phyloP scores from a whole-genome alignment of 2,329 filamentous ascomycete species.

The Parascedosporium putredinis region DNA sequence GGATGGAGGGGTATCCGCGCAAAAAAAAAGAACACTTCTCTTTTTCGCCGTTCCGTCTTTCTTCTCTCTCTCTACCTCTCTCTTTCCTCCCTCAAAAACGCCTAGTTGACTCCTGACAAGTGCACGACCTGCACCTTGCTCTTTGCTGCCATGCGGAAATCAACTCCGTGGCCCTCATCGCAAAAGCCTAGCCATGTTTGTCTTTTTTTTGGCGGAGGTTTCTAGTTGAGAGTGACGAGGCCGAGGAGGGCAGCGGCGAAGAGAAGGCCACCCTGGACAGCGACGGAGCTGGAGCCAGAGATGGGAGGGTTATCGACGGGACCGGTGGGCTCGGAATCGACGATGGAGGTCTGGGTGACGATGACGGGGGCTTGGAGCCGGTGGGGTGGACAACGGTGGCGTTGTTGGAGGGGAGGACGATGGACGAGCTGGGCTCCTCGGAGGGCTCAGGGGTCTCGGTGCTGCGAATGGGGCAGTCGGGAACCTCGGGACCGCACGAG shows the following conservation, averaged over 20 bases:
- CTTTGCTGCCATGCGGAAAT: too few relatives aligned
- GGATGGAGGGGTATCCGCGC: not conserved
- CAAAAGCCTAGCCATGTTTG: not conserved
- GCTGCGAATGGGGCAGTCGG: slow-evolving; percentile 10
- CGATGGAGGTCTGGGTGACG: not conserved
- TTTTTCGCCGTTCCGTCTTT: not conserved
- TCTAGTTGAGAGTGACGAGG: slow-evolving; percentile 11
- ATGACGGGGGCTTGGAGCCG: slow-evolving; percentile 1
- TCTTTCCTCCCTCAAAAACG: not conserved
- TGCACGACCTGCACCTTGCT: too few relatives aligned
- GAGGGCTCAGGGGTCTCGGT: slow-evolving; percentile 5
- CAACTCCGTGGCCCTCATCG: too few relatives aligned
- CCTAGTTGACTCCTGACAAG: too few relatives aligned
- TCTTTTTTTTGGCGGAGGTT: not conserved
- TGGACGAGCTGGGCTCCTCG: not conserved
- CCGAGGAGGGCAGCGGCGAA: slow-evolving; percentile 10
- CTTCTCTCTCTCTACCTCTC: not conserved
- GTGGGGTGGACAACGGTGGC: not conserved
- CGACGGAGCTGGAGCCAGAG: not conserved
- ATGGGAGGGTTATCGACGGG: not conserved
- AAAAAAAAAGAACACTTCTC: not conserved
- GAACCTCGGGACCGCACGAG: slow-evolving; percentile 11
- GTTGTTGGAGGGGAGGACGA: not conserved
- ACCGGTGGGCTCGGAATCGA: not conserved
- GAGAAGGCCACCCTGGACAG: slow-evolving; percentile 10